Evolutionary conservation across 805 yeast species (phyloP).

Genomic region (Candida schatavii): DNA sequence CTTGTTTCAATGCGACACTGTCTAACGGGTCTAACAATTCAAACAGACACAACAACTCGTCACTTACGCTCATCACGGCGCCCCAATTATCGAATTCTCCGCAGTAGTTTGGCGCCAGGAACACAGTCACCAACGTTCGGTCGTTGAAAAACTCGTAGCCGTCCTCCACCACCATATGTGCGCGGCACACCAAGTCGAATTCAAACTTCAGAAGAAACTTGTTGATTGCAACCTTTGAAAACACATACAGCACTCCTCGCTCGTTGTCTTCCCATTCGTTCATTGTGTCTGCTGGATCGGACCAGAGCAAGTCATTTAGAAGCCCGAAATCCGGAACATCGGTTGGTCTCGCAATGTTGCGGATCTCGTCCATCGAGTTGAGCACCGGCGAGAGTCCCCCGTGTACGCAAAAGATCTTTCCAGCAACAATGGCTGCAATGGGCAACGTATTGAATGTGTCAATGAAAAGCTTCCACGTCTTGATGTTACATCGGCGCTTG

Average conservation of each 20-base stretch:
- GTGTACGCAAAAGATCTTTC: conserved; percentile 89
- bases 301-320: conserved; percentile 75
- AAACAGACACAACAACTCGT: conserved; percentile 87
- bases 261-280: conserved; percentile 90
- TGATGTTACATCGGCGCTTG: conserved; percentile 86
- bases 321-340: conserved; percentile 85
- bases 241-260: conserved; percentile 80
- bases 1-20: conserved; percentile 87
- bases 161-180: conserved; percentile 86
- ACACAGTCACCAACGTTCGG: conserved; percentile 67
- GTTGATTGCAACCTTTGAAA: conserved; percentile 74
- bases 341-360: conserved; percentile 75
- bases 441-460: conserved; percentile 96
- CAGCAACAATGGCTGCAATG: conserved; percentile 92
- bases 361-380: conserved; percentile 69
- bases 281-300: conserved; percentile 79
- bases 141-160: conserved; percentile 78
- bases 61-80: conserved; percentile 96
- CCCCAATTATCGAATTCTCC: conserved; percentile 95
- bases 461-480: conserved; percentile 89
- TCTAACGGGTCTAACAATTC: conserved; percentile 93
- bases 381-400: conserved; percentile 81
- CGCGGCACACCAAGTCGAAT: conserved; percentile 78
- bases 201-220: conserved; percentile 72
- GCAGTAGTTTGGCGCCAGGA: conserved; percentile 74